Percentiles rank a stretch among this genome's conserved stretches.
Evolutionary conservation across 2,329 filamentous ascomycete species (phyloP).

Genomic region (Aspergillus transmontanensis): DNA sequence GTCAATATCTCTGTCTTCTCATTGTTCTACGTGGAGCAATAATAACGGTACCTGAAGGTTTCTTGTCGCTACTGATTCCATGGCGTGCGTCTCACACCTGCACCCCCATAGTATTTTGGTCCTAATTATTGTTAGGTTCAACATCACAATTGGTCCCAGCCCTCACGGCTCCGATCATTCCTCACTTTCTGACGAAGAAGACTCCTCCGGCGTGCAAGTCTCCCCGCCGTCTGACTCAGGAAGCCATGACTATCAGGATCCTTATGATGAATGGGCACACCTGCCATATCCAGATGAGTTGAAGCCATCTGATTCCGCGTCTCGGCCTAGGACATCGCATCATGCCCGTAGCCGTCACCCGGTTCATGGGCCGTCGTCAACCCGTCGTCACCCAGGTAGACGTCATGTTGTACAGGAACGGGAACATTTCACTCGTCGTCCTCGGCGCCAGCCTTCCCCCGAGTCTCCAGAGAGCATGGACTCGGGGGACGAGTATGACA

Average conservation of each 20-base stretch:
- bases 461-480: slow-evolving; percentile 65
- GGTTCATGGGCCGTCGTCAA: slow-evolving; percentile 39
- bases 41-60: not conserved
- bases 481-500: slow-evolving; percentile 63
- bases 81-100: slow-evolving; percentile 22
- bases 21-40: not conserved
- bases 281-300: slow-evolving; percentile 49
- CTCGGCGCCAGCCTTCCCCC: slow-evolving; percentile 50
- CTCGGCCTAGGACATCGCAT: slow-evolving; percentile 44
- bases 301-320: slow-evolving; percentile 51
- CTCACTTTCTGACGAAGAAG: slow-evolving; percentile 47
- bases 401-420: slow-evolving; percentile 42
- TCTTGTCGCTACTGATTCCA: slow-evolving; percentile 10
- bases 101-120: not conserved
- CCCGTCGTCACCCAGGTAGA: slow-evolving; percentile 41
- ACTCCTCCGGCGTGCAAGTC: slow-evolving; percentile 47
- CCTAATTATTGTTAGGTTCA: slow-evolving; percentile 37
- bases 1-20: not conserved
- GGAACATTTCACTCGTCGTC: slow-evolving; percentile 39
- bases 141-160: slow-evolving; percentile 46
- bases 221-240: slow-evolving; percentile 43
- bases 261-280: slow-evolving; percentile 43
- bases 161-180: slow-evolving; percentile 43
- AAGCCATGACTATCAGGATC: slow-evolving; percentile 44
- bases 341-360: slow-evolving; percentile 40